Percentiles rank a stretch among this genome's conserved stretches.
Conservation (phyloP, 2,329 filamentous ascomycete genomes). For the Pseudocercospora eumusae region DNA sequence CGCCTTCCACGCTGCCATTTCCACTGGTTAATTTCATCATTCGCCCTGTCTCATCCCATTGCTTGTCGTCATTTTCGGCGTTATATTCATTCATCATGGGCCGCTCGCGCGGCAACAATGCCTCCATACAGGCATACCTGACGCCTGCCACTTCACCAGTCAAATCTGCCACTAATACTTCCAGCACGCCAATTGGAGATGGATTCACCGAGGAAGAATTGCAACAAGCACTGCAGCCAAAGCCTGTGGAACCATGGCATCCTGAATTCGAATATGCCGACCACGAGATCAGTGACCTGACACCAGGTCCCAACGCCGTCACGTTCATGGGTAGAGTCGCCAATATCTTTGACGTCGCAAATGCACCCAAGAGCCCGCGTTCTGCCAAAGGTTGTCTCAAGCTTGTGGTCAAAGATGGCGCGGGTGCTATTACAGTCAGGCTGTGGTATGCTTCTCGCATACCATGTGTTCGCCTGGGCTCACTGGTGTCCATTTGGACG, state of each 20-base stretch:
- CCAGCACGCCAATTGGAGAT: constrained; percentile 44
- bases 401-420: constrained; percentile 59
- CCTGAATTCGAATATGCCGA: constrained; percentile 52
- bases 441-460: constrained; percentile 53
- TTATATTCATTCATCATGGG: constrained; percentile 11
- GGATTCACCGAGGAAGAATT: constrained; percentile 56
- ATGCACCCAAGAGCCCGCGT: constrained; percentile 46
- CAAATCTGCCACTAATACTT: constrained; percentile 20
- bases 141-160: constrained; percentile 32
- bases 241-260: constrained; percentile 45
- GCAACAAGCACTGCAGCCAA: constrained; percentile 32
- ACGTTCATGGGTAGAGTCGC: constrained; percentile 58
- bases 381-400: constrained; percentile 56
- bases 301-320: constrained; percentile 54
- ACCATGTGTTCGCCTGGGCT: constrained; percentile 52
- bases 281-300: constrained; percentile 50
- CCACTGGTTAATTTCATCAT: neutral
- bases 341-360: constrained; percentile 54
- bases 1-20: constrained; percentile 12
- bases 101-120: constrained; percentile 22
- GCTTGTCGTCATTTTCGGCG: neutral
- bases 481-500: constrained; percentile 59
- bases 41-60: neutral
- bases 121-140: constrained; percentile 50
- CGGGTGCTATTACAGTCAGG: constrained; percentile 55